Conservation (phyloP, 495 filamentous ascomycete genomes). For the Lophiotrema nucula region DNA sequence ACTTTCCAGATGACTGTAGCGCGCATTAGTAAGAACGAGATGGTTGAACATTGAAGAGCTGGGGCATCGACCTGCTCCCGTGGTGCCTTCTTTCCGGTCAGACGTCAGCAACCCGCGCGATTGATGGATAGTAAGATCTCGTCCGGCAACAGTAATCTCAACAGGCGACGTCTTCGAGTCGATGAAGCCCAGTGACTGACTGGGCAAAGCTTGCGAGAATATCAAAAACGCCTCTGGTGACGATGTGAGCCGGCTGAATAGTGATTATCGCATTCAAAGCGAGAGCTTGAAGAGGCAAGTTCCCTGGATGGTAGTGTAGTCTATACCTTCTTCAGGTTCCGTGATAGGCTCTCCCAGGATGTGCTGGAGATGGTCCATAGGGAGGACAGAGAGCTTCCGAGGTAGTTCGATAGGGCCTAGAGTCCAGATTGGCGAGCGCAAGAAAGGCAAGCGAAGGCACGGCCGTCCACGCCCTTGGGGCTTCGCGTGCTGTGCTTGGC, state of each 20-base stretch:
- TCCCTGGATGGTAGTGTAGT: neutral
- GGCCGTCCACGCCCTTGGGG: conserved; percentile 9
- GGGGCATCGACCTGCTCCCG: conserved; percentile 88
- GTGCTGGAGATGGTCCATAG: conserved; percentile 37
- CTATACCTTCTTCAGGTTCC: conserved; percentile 41
- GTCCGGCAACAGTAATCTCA: conserved; percentile 65
- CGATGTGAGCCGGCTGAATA: neutral
- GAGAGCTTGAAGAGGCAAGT: neutral
- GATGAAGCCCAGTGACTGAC: conserved; percentile 80
- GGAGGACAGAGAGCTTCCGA: neutral
- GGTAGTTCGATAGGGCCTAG: neutral
- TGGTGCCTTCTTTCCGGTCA: conserved; percentile 77
- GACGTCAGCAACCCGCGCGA: conserved; percentile 80
- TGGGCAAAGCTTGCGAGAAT: conserved; percentile 73
- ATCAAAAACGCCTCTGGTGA: conserved; percentile 76
- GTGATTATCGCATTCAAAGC: neutral
- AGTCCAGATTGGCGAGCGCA: neutral
- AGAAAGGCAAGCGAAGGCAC: too few species aligned
- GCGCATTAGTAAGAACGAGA: conserved; percentile 17
- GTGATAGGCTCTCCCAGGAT: conserved; percentile 36
- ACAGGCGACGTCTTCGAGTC: conserved; percentile 64
- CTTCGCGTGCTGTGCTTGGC: conserved; percentile 6
- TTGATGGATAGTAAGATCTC: conserved; percentile 77
- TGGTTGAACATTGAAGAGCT: too few species aligned
- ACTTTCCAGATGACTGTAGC: conserved; percentile 82